phyloP scores from a whole-genome alignment of 2,329 filamentous ascomycete genomes.

The Penicillium oxalicum region DNA sequence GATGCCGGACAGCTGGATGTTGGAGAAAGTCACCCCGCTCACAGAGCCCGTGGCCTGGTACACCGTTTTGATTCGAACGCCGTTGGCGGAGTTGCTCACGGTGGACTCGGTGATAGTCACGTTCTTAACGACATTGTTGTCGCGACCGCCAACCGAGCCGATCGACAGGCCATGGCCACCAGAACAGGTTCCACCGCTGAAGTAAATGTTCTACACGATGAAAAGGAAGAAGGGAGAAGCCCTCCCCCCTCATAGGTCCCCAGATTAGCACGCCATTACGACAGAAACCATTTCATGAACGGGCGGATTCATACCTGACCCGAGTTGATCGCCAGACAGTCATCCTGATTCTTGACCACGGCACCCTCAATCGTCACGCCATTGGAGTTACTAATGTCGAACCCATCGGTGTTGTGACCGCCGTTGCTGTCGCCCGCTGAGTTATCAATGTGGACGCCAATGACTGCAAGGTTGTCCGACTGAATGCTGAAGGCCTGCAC shows the following conservation, averaged over 20 bases:
- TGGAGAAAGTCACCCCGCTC: slow-evolving; percentile 46
- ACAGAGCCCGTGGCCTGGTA: slow-evolving; percentile 49
- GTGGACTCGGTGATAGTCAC: slow-evolving; percentile 31
- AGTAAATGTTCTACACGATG: slow-evolving; percentile 22
- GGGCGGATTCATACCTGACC: slow-evolving; percentile 35
- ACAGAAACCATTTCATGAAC: no score
- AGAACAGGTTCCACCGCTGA: slow-evolving; percentile 27
- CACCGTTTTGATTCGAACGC: slow-evolving; percentile 45
- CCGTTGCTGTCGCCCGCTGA: slow-evolving; percentile 46
- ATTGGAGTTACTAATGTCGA: slow-evolving; percentile 37
- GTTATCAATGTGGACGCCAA: slow-evolving; percentile 47
- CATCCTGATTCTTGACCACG: slow-evolving; percentile 54
- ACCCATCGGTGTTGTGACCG: slow-evolving; percentile 50
- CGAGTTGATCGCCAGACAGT: slow-evolving; percentile 55
- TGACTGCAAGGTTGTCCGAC: slow-evolving; percentile 42
- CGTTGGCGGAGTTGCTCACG: slow-evolving; percentile 6
- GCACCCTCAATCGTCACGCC: slow-evolving; percentile 48
- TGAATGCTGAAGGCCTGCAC: slow-evolving; percentile 35
- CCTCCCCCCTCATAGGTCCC: no score
- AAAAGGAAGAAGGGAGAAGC: no score
- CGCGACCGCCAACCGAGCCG: slow-evolving; percentile 53
- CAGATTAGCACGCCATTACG: no score
- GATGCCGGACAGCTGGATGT: slow-evolving; percentile 48
- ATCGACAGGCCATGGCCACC: slow-evolving; percentile 50
- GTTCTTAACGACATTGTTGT: slow-evolving; percentile 49